Base-by-base conservation (phyloP, 441 rosid species). In the Metrosideros polymorpha region DNA sequence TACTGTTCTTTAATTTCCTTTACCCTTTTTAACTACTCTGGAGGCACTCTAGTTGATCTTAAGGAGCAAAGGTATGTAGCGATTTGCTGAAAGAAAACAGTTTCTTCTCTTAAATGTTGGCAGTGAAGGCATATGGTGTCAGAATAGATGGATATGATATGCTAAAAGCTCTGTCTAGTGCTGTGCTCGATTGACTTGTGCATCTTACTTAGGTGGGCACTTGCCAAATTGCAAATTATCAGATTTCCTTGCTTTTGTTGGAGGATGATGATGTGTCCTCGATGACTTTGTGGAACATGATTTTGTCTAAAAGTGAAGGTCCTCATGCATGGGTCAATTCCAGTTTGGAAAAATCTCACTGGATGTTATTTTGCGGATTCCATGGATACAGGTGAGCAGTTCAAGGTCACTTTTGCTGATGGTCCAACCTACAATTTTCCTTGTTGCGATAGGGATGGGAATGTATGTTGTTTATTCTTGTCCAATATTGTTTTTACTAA, bases 391-490 rank as follows among this genome's bases (percentile, higher is more conserved):
- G n/a, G n/a, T n/a, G n/a, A n/a, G n/a, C n/a, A n/a, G n/a, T n/a
- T n/a, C 17, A 1, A 3, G 98, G 89, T 89, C 95, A 30, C 88
- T 97, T 90, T 92, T 97, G 86, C 84, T 97, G 84, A 90, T 92
- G 93, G 98, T 97, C 83, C 85, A 94, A 89, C 99, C 98, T 84
- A 79, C 89, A 85, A 91, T 92, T 88, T 96, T 97, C 89, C 91
- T 94, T 87, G 90, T 93, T 49, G 98, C 99, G 6, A 89, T 96
- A 89, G 96, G 94, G 52, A 91, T 94, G 92, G 98, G 98, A 91
- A 91, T 85, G 98, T 96, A 94, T 61, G 94, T 86, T 90, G 91
- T 87, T 85, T 50, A 83, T 79, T 82, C 84, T 87, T 51, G 27
- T 85, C 51, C 57, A 15, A 42, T 9, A 29, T 84, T 82, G 30